Percentiles rank a stretch among this genome's conserved stretches.
phyloP scores from a whole-genome alignment of 768 basidiomycete genomes.

The Russula foetens region DNA sequence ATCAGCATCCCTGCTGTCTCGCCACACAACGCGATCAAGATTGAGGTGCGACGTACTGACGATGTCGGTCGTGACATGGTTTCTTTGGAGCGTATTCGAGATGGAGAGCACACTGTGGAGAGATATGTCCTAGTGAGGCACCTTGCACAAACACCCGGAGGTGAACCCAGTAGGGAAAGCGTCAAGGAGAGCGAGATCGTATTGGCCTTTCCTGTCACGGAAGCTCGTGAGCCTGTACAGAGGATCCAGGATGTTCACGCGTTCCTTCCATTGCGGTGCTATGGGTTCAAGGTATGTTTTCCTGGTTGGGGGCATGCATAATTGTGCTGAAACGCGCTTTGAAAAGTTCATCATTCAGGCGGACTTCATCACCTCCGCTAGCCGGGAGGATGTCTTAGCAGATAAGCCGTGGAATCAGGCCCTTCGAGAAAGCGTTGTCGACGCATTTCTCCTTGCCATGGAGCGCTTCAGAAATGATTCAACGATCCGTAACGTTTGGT shows the following conservation, averaged over 20 bases:
- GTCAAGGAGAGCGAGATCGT: constrained; percentile 20
- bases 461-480: constrained; percentile 15
- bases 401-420: constrained; percentile 22
- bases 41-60: constrained; percentile 2
- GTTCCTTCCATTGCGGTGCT: constrained; percentile 22
- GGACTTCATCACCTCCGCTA: constrained; percentile 26
- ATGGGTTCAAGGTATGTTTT: constrained; percentile 22
- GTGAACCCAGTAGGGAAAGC: constrained; percentile 17
- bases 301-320: background rate
- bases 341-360: constrained; percentile 27
- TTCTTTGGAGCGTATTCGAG: background rate
- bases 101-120: background rate
- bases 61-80: background rate
- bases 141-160: background rate
- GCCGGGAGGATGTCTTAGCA: constrained; percentile 24
- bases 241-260: constrained; percentile 21
- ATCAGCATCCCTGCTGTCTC: constrained; percentile 2
- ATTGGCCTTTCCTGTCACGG: constrained; percentile 23
- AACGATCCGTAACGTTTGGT: constrained; percentile 21
- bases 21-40: background rate
- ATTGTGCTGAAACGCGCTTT: background rate
- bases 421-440: constrained; percentile 20
- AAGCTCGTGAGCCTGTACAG: constrained; percentile 10
- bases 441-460: constrained; percentile 22
- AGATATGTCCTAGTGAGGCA: constrained; percentile 16